Conservation (phyloP, 177 flowering plant genomes). For the Tripterygium wilfordii region DNA sequence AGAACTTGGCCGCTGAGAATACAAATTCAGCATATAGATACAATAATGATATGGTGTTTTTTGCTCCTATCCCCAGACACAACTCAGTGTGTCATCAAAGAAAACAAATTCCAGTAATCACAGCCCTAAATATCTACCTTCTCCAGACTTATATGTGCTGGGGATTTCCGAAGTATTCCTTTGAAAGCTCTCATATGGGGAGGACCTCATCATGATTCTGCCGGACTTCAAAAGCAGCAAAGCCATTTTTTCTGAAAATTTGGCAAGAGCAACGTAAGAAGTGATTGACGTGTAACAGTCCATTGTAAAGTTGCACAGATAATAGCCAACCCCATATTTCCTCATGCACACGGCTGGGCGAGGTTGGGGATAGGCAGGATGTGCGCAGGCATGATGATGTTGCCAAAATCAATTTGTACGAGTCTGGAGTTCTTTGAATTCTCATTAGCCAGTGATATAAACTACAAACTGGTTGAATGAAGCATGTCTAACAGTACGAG, state of each 20-base stretch:
- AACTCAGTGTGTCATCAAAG: too few relatives aligned
- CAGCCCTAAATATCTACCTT: constrained; percentile 8
- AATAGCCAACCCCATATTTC: too few relatives aligned
- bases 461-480: too few relatives aligned
- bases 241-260: constrained; percentile 38
- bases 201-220: constrained; percentile 20
- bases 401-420: too few relatives aligned
- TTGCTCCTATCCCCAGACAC: constrained; percentile 2
- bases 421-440: too few relatives aligned
- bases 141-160: constrained; percentile 1
- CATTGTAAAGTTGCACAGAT: not conserved
- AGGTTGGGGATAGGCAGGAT: too few relatives aligned
- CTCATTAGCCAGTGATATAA: too few relatives aligned
- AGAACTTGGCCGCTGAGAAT: too few relatives aligned
- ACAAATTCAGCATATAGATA: constrained; percentile 31
- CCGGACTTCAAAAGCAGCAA: constrained; percentile 30
- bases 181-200: constrained; percentile 5
- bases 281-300: not conserved
- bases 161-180: constrained; percentile 12
- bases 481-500: too few relatives aligned
- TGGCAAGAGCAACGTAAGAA: not conserved
- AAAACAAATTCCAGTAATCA: constrained; percentile 17
- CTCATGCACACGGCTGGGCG: too few relatives aligned
- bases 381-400: too few relatives aligned
- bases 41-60: constrained; percentile 19